Percentiles rank a stretch among this genome's conserved stretches.
phyloP scores from a whole-genome alignment of 306 rosid species.

The Corylus heterophylla region DNA sequence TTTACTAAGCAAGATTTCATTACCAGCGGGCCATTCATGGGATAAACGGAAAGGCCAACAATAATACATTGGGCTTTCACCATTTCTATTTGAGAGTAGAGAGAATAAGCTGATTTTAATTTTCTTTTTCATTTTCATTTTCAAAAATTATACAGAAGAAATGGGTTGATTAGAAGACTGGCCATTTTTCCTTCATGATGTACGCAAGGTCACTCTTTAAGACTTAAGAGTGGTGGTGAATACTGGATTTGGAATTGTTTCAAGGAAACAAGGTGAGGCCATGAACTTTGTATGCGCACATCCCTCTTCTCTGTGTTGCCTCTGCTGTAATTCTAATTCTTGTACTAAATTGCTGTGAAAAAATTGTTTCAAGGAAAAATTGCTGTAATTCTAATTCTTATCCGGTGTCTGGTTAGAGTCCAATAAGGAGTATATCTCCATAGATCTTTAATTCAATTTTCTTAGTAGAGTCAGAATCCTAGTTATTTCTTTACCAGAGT shows the following conservation, averaged over 20 bases:
- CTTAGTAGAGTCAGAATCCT: too few relatives aligned
- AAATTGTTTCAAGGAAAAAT: too few relatives aligned
- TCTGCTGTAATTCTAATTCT: neutral
- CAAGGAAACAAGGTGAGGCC: constrained; percentile 12
- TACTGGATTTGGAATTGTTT: constrained; percentile 25
- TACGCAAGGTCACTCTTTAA: constrained; percentile 14
- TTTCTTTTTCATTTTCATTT: neutral
- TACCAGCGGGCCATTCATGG: too few relatives aligned
- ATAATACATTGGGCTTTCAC: neutral
- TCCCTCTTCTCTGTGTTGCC: too few relatives aligned
- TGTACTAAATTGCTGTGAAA: too few relatives aligned
- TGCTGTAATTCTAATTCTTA: neutral
- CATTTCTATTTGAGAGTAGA: neutral
- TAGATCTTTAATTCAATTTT: too few relatives aligned
- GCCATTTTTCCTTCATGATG: neutral
- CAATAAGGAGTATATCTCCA: too few relatives aligned
- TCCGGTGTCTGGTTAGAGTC: too few relatives aligned
- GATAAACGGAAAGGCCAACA: too few relatives aligned
- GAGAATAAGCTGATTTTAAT: neutral
- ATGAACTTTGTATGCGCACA: neutral
- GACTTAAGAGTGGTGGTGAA: neutral
- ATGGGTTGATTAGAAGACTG: constrained; percentile 17
- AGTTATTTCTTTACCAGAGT: too few relatives aligned
- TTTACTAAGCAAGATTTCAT: neutral
- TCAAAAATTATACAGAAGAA: constrained; percentile 12